Evolutionary conservation across 1,284 basidiomycete genomes (phyloP).

Genomic region (Cutaneotrichosporon sp.): DNA sequence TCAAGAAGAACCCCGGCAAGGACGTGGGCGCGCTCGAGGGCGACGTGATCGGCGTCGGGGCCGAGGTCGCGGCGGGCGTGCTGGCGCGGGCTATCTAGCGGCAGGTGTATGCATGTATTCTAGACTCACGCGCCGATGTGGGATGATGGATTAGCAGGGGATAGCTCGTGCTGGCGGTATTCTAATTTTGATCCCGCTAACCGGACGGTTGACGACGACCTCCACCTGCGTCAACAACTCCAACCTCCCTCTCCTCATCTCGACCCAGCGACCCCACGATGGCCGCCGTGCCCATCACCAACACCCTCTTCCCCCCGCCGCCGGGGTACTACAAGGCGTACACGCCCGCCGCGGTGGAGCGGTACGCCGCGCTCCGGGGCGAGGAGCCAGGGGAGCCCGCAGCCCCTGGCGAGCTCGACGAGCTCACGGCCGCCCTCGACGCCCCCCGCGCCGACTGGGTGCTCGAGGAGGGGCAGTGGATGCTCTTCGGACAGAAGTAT

Average conservation of each 20-base stretch:
- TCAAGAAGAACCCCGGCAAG: conserved; percentile 58
- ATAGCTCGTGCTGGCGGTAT: too few relatives aligned
- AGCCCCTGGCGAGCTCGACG: conserved; percentile 24
- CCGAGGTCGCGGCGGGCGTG: conserved; percentile 66
- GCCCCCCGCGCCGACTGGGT: conserved; percentile 45
- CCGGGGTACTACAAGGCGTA: conserved; percentile 45
- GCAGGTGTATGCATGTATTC: background rate
- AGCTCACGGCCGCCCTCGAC: conserved; percentile 24
- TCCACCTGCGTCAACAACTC: background rate
- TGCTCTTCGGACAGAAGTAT: conserved; percentile 45
- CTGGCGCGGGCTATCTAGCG: conserved; percentile 51
- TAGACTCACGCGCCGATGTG: too few relatives aligned
- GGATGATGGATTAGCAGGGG: too few relatives aligned
- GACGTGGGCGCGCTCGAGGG: conserved; percentile 55
- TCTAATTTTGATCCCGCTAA: background rate
- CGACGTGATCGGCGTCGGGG: conserved; percentile 64
- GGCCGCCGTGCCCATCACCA: conserved; percentile 41
- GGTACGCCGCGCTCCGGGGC: conserved; percentile 24
- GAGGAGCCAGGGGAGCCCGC: background rate
- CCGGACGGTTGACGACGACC: background rate
- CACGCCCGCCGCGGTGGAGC: conserved; percentile 31
- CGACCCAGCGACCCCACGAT: conserved; percentile 1
- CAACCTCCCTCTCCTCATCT: background rate
- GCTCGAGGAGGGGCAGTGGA: conserved; percentile 46
- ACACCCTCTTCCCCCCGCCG: conserved; percentile 51